Percentiles rank a stretch among this genome's conserved stretches.
Conservation (phyloP, 768 basidiomycete species). For the Podaxis rugospora region DNA sequence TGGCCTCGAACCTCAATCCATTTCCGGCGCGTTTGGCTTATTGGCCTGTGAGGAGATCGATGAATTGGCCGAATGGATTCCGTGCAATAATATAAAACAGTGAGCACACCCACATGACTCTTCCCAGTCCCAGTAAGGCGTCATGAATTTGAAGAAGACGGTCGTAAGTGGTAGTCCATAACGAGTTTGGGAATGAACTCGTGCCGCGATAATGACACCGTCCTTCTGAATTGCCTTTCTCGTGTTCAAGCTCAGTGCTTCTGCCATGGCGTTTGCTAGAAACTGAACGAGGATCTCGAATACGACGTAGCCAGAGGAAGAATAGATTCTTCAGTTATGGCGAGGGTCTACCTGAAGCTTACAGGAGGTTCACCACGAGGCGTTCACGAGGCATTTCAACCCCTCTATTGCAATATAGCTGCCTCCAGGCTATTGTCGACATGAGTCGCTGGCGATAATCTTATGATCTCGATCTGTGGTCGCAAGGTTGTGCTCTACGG, state of each 20-base stretch:
- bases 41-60: slow-evolving; percentile 17
- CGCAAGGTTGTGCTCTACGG: not conserved
- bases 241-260: too few relatives aligned
- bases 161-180: not conserved
- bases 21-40: slow-evolving; percentile 12
- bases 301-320: too few relatives aligned
- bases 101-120: slow-evolving; percentile 19
- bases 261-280: too few relatives aligned
- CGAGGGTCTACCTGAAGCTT: not conserved
- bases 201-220: slow-evolving; percentile 21
- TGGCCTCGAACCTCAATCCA: slow-evolving; percentile 32
- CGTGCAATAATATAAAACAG: not conserved
- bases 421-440: not conserved
- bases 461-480: not conserved
- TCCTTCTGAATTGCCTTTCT: slow-evolving; percentile 1
- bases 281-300: too few relatives aligned
- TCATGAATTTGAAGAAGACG: slow-evolving; percentile 18
- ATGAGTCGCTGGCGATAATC: not conserved
- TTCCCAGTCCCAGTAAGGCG: slow-evolving; percentile 26
- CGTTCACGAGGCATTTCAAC: not conserved
- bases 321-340: not conserved
- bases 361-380: not conserved
- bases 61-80: slow-evolving; percentile 16
- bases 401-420: not conserved
- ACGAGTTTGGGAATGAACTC: not conserved